Conservation (phyloP, 2,329 filamentous ascomycete species). For the Trichoderma afroharzianum region DNA sequence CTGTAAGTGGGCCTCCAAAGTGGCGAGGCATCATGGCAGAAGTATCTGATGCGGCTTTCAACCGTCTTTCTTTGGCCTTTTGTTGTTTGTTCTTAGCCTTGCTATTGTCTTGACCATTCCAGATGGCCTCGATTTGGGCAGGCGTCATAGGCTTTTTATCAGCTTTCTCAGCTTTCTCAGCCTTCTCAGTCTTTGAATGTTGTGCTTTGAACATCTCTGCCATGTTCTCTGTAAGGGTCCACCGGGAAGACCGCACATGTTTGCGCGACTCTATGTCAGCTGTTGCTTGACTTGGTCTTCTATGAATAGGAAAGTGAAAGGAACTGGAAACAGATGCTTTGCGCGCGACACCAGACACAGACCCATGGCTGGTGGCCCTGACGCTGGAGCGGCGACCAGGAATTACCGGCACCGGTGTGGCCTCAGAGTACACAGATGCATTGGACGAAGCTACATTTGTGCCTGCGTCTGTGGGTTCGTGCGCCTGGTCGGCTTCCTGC, state of each 20-base stretch:
- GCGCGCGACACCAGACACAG: constrained; percentile 24
- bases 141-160: constrained; percentile 56
- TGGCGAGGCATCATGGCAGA: not conserved
- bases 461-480: constrained; percentile 5
- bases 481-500: constrained; percentile 11
- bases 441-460: not conserved
- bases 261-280: constrained; percentile 18
- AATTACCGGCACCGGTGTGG: not conserved
- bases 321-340: constrained; percentile 39
- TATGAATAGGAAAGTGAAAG: constrained; percentile 32
- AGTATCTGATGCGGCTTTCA: constrained; percentile 9
- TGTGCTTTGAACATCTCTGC: constrained; percentile 56
- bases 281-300: constrained; percentile 1
- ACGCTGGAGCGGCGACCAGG: constrained; percentile 9
- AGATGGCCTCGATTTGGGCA: constrained; percentile 42
- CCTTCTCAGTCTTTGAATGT: constrained; percentile 49
- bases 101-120: constrained; percentile 17
- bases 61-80: constrained; percentile 10
- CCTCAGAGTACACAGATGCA: not conserved
- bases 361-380: not conserved
- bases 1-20: not conserved
- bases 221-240: constrained; percentile 55
- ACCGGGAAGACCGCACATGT: constrained; percentile 36
- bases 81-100: not conserved
- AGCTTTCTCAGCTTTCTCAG: constrained; percentile 50